Base-by-base conservation (phyloP, 371 early-diverging fungal genomes). In the Scutellospora calospora region DNA sequence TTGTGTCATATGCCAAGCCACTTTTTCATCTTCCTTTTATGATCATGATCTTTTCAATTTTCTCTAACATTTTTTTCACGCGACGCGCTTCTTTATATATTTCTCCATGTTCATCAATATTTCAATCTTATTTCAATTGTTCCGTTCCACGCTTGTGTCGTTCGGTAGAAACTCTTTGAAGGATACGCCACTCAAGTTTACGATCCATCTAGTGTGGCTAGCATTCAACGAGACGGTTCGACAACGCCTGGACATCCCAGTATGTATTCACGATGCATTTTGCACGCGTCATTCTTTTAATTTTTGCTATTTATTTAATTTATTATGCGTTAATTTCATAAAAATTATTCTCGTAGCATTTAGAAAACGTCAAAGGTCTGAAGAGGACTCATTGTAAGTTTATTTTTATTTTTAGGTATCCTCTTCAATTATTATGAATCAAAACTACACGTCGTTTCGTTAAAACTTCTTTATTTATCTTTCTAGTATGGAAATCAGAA, bases 361-460 rank as follows among this genome's bases (percentile, higher is more conserved):
- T 27, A 69, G 27, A 27, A 69, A 69, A 45, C 69, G 69, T 45
- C 69, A 69, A 27, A 33, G 69, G 20, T 45, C 69, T 69, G 59
- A 57, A 57, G 69, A 69, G 49, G 69, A 69, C 25, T 25, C 49
- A 69, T 69, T 69, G 69, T 69, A 69, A 69, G 35, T 69, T 45
- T 25, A 38, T 57, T 57, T 25, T 8, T 57, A 9, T 22, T 12
- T 57, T 22, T 2, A 25, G 1, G 12, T 57, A 57, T 25, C n/a
- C 29, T 65, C 20, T 8, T 18, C 29, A 27, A 27, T 29, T 63
- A 45, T 38, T n/a, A 35, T 55, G 35, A 35, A 20, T 18, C 20
- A 66, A 35, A 66, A n/a, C 33, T 31, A 31, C 35, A 20, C 20
- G 14, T 62, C 62, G 8, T 25, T 68, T 38, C 29, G 8, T 66